A percentile compares a stretch with the other conserved stretches of the same genome.
Conservation (phyloP, 2,329 filamentous ascomycete genomes). For the Sarocladium oryzae region DNA sequence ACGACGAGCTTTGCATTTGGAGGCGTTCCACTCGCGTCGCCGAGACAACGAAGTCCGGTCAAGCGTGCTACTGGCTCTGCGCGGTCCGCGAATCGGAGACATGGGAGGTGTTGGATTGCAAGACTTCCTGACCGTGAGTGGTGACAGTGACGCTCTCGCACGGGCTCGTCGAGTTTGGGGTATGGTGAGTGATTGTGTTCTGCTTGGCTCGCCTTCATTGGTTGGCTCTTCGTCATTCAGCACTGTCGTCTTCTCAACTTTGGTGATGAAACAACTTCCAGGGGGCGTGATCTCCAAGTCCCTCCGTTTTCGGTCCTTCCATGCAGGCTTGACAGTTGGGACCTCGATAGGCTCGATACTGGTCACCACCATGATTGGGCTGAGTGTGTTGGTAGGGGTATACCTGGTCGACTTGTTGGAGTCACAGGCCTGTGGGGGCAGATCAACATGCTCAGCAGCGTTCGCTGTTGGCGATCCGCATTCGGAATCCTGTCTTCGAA, state of each 20-base stretch:
- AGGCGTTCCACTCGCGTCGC: slow-evolving; percentile 27
- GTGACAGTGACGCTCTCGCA: neutral
- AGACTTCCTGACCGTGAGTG: neutral
- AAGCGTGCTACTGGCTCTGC: slow-evolving; percentile 16
- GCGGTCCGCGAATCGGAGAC: slow-evolving; percentile 22
- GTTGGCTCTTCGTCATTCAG: neutral
- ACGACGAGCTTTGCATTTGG: neutral
- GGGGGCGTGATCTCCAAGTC: slow-evolving; percentile 6
- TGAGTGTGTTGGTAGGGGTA: neutral
- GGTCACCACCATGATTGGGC: slow-evolving; percentile 10
- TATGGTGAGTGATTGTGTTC: slow-evolving; percentile 1
- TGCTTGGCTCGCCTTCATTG: neutral
- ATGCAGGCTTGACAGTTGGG: neutral
- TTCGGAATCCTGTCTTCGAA: neutral
- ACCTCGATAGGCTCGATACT: slow-evolving; percentile 5
- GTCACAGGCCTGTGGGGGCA: neutral
- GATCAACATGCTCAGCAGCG: neutral
- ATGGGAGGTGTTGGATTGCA: slow-evolving; percentile 24
- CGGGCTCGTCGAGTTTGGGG: slow-evolving; percentile 7
- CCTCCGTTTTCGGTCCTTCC: slow-evolving; percentile 2
- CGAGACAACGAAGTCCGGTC: slow-evolving; percentile 25
- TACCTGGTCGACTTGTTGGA: neutral
- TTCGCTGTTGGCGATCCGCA: no score
- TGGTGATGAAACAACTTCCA: neutral
- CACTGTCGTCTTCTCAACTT: neutral